Conservation (phyloP, 2,329 filamentous ascomycete species). For the Aspergillus tanneri region DNA sequence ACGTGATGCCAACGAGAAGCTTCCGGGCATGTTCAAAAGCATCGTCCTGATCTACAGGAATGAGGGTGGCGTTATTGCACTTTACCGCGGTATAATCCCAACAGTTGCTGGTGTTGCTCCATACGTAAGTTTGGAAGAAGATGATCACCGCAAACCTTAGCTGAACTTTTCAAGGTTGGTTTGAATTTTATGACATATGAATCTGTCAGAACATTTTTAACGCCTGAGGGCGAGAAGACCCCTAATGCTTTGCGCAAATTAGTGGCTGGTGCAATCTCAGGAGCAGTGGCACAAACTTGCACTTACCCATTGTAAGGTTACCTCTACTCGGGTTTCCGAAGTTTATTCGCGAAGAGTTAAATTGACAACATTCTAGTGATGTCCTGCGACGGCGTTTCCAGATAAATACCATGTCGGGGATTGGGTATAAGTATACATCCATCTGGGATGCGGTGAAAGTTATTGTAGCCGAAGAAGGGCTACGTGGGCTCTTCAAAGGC, state of each 20-base stretch:
- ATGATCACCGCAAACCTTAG: background rate
- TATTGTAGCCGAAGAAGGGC: conserved; percentile 80
- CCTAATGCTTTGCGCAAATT: conserved; percentile 79
- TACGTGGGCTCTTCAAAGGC: conserved; percentile 88
- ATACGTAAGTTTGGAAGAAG: conserved; percentile 61
- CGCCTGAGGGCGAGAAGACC: conserved; percentile 81
- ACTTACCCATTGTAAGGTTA: conserved; percentile 89
- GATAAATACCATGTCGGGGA: conserved; percentile 98
- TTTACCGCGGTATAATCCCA: conserved; percentile 93
- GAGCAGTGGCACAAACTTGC: conserved; percentile 92
- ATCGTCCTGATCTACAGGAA: conserved; percentile 81
- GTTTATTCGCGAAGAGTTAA: background rate
- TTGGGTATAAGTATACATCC: conserved; percentile 93
- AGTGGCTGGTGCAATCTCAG: conserved; percentile 87
- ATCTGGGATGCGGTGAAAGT: conserved; percentile 78
- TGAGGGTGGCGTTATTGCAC: conserved; percentile 77
- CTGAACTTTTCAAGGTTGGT: conserved; percentile 63
- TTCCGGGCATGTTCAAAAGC: conserved; percentile 91
- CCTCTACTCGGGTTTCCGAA: background rate
- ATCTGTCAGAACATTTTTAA: conserved; percentile 77
- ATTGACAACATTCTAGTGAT: conserved; percentile 57
- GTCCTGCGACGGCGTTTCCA: conserved; percentile 92
- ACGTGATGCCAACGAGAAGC: conserved; percentile 57
- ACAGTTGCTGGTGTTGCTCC: conserved; percentile 94
- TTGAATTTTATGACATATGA: conserved; percentile 99